These are phyloP conservation scores for Salix koriyanagi DNA, from an alignment of 345 rosid species.

Conservation along the genomic window DNA sequence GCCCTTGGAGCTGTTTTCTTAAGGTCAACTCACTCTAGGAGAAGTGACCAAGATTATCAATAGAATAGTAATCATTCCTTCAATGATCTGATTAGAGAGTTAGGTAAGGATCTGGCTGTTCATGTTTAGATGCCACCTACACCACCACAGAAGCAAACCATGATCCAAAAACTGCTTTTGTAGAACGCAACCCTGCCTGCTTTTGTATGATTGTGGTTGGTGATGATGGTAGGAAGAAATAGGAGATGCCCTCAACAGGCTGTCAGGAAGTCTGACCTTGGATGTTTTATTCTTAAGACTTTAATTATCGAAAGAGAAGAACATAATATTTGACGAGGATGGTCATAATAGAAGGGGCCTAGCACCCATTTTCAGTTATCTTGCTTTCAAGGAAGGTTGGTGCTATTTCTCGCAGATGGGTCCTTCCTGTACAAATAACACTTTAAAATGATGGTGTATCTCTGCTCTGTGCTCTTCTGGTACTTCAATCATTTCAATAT, in stretches of 20 bases:
- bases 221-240: constrained; percentile 6
- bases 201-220: constrained; percentile 18
- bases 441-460: not conserved
- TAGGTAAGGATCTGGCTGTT: constrained; percentile 19
- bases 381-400: constrained; percentile 21
- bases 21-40: not conserved
- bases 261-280: constrained; percentile 5
- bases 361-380: constrained; percentile 4
- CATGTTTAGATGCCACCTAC: constrained; percentile 5
- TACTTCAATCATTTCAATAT: not conserved
- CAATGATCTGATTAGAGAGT: constrained; percentile 11
- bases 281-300: not conserved
- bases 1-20: not conserved
- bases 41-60: not conserved
- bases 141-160: not conserved
- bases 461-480: constrained; percentile 1
- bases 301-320: constrained; percentile 5
- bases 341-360: constrained; percentile 11
- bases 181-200: not conserved
- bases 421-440: constrained; percentile 2
- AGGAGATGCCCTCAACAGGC: constrained; percentile 28
- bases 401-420: constrained; percentile 5
- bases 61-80: not conserved
- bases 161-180: not conserved
- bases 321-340: constrained; percentile 6